Evolutionary conservation across 2,329 filamentous ascomycete species (phyloP).

Genomic region (Trichoderma polysporum): DNA sequence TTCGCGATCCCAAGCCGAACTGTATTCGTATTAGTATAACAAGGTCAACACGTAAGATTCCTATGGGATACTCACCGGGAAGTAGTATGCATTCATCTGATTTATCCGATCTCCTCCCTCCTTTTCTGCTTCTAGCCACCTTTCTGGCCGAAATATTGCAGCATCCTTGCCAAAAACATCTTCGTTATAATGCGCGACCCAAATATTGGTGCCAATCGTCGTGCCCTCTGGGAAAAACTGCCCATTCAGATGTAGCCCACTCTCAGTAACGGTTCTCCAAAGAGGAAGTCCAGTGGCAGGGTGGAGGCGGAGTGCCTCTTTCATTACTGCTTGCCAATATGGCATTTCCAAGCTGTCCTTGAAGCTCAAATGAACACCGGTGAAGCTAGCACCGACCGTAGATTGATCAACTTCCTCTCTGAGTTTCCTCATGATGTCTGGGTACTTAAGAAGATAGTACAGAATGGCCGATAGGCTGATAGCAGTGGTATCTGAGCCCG

Average conservation of each 20-base stretch:
- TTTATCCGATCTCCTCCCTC: constrained; percentile 26
- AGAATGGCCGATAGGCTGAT: constrained; percentile 46
- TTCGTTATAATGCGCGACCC: constrained; percentile 36
- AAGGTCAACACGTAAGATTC: rapidly evolving
- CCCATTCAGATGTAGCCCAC: constrained; percentile 42
- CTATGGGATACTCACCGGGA: constrained; percentile 28
- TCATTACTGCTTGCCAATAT: constrained; percentile 55
- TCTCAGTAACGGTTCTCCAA: constrained; percentile 46
- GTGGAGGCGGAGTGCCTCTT: constrained; percentile 52
- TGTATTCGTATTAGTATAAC: constrained; percentile 21
- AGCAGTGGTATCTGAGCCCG: constrained; percentile 47
- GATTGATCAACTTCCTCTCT: constrained; percentile 27
- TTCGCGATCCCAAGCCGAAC: constrained; percentile 43
- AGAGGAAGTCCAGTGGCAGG: constrained; percentile 49
- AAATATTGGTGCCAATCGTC: constrained; percentile 38
- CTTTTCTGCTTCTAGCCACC: constrained; percentile 38
- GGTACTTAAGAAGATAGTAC: constrained; percentile 43
- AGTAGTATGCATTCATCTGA: constrained; percentile 33
- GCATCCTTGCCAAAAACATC: constrained; percentile 35
- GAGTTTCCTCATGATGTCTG: constrained; percentile 27
- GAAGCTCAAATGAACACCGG: constrained; percentile 34
- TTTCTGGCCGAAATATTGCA: constrained; percentile 39
- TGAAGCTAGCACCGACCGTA: background rate
- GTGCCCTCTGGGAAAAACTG: constrained; percentile 34
- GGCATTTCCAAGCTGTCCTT: constrained; percentile 45